Conservation (phyloP, 495 filamentous ascomycete species). For the Tuber microsphaerosporum region DNA sequence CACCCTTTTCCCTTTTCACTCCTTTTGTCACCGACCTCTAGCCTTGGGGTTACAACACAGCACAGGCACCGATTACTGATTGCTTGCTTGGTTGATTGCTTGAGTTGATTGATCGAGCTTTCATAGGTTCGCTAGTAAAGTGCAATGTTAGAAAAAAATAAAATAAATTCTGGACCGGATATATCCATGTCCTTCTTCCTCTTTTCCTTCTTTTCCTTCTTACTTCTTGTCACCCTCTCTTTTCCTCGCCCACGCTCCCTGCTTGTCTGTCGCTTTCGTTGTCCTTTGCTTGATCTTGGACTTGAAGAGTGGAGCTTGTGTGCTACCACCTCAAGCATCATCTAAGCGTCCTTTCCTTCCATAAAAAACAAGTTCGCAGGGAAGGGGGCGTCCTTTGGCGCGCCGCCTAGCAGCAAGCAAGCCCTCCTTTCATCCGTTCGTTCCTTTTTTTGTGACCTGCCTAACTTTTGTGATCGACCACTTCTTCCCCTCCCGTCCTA, state of each 20-base stretch:
- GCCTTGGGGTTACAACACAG: not conserved
- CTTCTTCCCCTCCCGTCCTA: constrained; percentile 2
- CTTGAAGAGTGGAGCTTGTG: not conserved
- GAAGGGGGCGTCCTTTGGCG: not conserved
- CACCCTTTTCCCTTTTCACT: not conserved
- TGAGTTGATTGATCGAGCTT: not conserved
- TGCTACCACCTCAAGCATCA: not conserved
- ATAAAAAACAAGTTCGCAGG: not conserved
- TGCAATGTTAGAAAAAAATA: not conserved
- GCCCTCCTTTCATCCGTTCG: not conserved
- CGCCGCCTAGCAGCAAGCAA: not conserved
- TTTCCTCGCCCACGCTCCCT: constrained; percentile 4
- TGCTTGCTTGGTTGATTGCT: not conserved
- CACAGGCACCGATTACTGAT: not conserved
- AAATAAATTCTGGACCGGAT: not conserved
- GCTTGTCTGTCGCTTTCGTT: constrained; percentile 20
- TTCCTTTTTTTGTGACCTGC: not conserved
- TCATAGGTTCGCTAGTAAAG: not conserved
- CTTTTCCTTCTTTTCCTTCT: constrained; percentile 12
- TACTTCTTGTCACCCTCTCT: not conserved
- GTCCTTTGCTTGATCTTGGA: constrained; percentile 1
- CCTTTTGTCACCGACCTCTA: not conserved
- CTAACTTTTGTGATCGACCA: not conserved
- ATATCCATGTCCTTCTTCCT: constrained; percentile 3
- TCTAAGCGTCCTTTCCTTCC: not conserved